Evolutionary conservation across 1,139 yeast genomes (phyloP).

Genomic region (Suhomyces wounanorum): DNA sequence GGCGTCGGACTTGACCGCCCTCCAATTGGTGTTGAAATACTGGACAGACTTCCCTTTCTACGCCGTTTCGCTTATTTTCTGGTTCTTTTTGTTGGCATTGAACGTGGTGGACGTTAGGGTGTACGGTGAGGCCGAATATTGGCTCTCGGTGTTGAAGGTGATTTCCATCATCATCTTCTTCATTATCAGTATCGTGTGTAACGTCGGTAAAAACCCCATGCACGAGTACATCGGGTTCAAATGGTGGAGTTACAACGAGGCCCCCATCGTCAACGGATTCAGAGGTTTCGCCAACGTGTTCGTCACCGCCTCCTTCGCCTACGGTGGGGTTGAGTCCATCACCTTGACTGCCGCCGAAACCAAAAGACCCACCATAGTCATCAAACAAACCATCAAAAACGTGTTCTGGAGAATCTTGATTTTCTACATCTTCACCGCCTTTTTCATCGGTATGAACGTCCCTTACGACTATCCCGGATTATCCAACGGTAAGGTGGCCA

Average conservation of each 20-base stretch:
- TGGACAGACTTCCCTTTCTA: slow-evolving; percentile 65
- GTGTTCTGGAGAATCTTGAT: slow-evolving; percentile 55
- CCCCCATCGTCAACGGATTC: slow-evolving; percentile 45
- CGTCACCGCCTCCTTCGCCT: slow-evolving; percentile 63
- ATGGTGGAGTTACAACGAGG: slow-evolving; percentile 42
- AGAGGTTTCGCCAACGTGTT: slow-evolving; percentile 41
- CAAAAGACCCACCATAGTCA: slow-evolving; percentile 55
- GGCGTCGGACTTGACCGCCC: slow-evolving; percentile 62
- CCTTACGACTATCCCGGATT: slow-evolving; percentile 45
- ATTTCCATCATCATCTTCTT: slow-evolving; percentile 43
- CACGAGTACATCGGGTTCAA: slow-evolving; percentile 43
- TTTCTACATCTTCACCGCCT: slow-evolving; percentile 43
- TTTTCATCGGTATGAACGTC: slow-evolving; percentile 49
- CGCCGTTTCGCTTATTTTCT: slow-evolving; percentile 58
- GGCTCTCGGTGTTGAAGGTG: slow-evolving; percentile 41
- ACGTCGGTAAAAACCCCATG: slow-evolving; percentile 31
- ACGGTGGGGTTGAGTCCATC: slow-evolving; percentile 67
- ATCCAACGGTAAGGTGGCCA: slow-evolving; percentile 43
- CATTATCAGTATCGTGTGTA: slow-evolving; percentile 39
- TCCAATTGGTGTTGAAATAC: slow-evolving; percentile 58
- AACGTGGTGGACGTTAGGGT: slow-evolving; percentile 57
- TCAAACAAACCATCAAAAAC: slow-evolving; percentile 59
- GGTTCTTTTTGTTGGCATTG: slow-evolving; percentile 53
- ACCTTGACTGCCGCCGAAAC: slow-evolving; percentile 71
- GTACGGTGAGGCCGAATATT: slow-evolving; percentile 46